These are phyloP conservation scores for Cydonia oblonga DNA, from an alignment of 331 rosid species.

Conservation along the genomic window DNA sequence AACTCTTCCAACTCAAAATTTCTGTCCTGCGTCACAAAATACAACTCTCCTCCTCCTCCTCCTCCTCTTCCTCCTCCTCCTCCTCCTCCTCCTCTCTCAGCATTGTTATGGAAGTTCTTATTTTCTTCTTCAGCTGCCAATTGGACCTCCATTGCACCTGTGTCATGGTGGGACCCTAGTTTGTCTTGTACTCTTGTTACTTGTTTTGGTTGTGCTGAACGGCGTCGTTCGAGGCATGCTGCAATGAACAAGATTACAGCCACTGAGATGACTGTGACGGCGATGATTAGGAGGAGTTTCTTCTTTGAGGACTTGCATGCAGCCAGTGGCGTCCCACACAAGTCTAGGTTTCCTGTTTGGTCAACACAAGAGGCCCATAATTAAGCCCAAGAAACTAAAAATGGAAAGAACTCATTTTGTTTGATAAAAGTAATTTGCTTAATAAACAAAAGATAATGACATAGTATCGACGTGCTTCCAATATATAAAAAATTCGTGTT, in stretches of 20 bases:
- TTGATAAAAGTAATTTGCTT: not conserved
- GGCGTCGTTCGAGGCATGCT: constrained; percentile 6
- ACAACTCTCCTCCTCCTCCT: constrained; percentile 16
- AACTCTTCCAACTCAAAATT: constrained; percentile 46
- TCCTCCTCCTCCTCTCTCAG: not conserved
- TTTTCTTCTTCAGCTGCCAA: constrained; percentile 5
- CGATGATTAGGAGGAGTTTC: constrained; percentile 7
- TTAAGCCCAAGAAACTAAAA: not conserved
- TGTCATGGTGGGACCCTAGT: not conserved
- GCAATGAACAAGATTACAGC: constrained; percentile 16
- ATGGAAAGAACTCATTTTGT: not conserved
- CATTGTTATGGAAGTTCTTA: constrained; percentile 10
- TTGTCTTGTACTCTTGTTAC: constrained; percentile 2
- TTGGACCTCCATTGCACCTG: constrained; percentile 10
- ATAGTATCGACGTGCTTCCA: not conserved
- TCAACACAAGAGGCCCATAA: not conserved
- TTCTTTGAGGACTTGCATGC: constrained; percentile 33
- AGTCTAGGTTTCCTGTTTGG: constrained; percentile 37
- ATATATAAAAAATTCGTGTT: not conserved
- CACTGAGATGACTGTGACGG: constrained; percentile 10
- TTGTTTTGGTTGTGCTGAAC: not conserved
- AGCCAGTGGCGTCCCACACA: constrained; percentile 53
- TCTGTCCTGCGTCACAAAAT: constrained; percentile 32
- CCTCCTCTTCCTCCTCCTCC: not conserved
- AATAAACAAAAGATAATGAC: not conserved